phyloP scores from a whole-genome alignment of 2,329 filamentous ascomycete genomes.

The Teratosphaeria viscida region DNA sequence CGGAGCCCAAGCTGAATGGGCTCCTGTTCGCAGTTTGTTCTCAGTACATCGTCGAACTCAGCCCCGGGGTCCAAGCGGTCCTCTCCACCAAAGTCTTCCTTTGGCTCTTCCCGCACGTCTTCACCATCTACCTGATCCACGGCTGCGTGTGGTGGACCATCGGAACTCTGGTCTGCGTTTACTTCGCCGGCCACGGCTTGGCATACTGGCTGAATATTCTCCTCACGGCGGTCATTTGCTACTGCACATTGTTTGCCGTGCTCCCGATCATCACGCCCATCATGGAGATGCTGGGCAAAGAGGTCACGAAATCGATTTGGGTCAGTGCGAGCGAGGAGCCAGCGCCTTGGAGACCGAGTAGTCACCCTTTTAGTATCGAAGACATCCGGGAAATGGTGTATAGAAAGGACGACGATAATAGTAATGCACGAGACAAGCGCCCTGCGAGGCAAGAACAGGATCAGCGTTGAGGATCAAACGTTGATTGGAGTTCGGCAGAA shows the following conservation, averaged over 20 bases:
- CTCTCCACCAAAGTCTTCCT: conserved; percentile 32
- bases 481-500: not conserved
- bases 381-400: conserved; percentile 7
- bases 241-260: conserved; percentile 21
- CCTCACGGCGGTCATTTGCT: conserved; percentile 29
- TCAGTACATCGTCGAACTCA: conserved; percentile 27
- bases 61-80: conserved; percentile 29
- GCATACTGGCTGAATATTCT: conserved; percentile 28
- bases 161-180: conserved; percentile 29
- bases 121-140: conserved; percentile 41
- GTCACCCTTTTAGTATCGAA: conserved; percentile 8
- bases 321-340: conserved; percentile 26
- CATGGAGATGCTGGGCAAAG: conserved; percentile 30
- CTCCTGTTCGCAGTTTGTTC: conserved; percentile 28
- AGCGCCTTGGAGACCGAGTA: conserved; percentile 22
- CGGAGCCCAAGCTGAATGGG: conserved; percentile 35
- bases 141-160: conserved; percentile 37
- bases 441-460: not conserved
- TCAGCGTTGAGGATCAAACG: not conserved
- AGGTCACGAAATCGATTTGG: conserved; percentile 29
- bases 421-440: not conserved
- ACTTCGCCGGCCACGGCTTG: conserved; percentile 23
- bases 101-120: conserved; percentile 38
- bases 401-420: conserved; percentile 5
- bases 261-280: conserved; percentile 29